Percentiles rank a stretch among this genome's conserved stretches.
phyloP scores from a whole-genome alignment of 2,329 filamentous ascomycete species.

The Neofusicoccum laricinum region DNA sequence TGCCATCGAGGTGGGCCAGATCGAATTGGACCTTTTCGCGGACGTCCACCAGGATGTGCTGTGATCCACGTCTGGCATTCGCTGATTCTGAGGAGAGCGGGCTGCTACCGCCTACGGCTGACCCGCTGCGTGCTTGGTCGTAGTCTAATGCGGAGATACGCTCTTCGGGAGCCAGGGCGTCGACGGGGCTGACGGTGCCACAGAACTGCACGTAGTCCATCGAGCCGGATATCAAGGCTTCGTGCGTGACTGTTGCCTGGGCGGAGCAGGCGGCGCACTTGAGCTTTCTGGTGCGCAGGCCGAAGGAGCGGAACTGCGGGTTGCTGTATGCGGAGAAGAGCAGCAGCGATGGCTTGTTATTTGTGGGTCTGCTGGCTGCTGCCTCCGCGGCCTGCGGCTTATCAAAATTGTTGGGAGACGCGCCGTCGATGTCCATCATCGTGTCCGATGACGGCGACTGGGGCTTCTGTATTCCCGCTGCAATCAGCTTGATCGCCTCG shows the following conservation, averaged over 20 bases:
- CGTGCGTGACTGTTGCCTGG: constrained; percentile 59
- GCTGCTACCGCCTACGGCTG: neutral
- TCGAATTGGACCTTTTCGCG: constrained; percentile 81
- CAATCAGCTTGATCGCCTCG: constrained; percentile 82
- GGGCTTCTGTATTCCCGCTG: constrained; percentile 29
- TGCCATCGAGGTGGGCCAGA: constrained; percentile 71
- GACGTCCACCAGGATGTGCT: constrained; percentile 69
- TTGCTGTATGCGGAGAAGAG: constrained; percentile 55
- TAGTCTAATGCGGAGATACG: constrained; percentile 62
- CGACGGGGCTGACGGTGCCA: constrained; percentile 57
- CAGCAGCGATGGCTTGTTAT: constrained; percentile 40
- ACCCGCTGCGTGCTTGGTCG: constrained; percentile 22
- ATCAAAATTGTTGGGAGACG: constrained; percentile 26
- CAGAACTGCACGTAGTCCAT: constrained; percentile 88
- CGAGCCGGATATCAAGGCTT: constrained; percentile 61
- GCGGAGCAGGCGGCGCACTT: constrained; percentile 76
- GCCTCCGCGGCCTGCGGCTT: constrained; percentile 23
- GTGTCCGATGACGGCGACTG: neutral
- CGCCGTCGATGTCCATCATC: constrained; percentile 4
- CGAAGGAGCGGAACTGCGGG: constrained; percentile 68
- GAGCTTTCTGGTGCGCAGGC: constrained; percentile 65
- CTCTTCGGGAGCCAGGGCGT: constrained; percentile 60
- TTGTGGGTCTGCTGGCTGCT: constrained; percentile 18
- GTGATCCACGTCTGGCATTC: constrained; percentile 14
- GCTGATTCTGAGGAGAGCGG: neutral